Evolutionary conservation across 495 filamentous ascomycete genomes (phyloP).

Genomic region (Neurospora tetraspora): DNA sequence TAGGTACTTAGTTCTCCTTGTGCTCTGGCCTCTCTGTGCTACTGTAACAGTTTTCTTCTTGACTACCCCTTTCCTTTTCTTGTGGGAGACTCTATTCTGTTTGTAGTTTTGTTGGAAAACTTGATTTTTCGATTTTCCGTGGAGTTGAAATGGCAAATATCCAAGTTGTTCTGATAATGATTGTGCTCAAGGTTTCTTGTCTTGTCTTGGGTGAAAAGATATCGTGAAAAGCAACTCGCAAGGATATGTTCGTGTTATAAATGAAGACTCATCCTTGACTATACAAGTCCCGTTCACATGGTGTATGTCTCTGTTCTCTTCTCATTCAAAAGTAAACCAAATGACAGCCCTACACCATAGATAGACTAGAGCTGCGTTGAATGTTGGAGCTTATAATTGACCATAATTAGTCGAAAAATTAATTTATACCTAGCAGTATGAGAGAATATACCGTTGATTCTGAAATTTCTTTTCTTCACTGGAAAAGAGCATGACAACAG

Average conservation of each 20-base stretch:
- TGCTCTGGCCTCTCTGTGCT: not conserved
- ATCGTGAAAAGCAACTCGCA: not conserved
- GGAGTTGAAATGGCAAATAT: not conserved
- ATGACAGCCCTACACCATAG: not conserved
- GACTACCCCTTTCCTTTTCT: not conserved
- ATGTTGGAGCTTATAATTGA: not conserved
- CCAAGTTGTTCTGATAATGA: not conserved
- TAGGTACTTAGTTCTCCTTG: not conserved
- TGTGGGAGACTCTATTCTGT: not conserved
- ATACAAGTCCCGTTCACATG: not conserved
- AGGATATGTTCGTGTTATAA: not conserved
- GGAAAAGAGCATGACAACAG: not conserved
- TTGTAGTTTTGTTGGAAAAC: not conserved
- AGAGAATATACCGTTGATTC: not conserved
- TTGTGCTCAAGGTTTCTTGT: not conserved
- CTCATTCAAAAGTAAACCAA: not conserved
- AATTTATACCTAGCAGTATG: not conserved
- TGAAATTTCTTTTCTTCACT: not conserved
- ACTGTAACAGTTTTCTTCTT: not conserved
- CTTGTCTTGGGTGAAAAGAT: not conserved
- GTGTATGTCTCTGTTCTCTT: not conserved
- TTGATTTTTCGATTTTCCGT: not conserved
- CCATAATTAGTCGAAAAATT: not conserved
- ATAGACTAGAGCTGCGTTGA: not conserved
- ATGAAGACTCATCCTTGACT: not conserved